Base-by-base conservation (phyloP, 176 grass and related monocot species). In the Carex kokanica region DNA sequence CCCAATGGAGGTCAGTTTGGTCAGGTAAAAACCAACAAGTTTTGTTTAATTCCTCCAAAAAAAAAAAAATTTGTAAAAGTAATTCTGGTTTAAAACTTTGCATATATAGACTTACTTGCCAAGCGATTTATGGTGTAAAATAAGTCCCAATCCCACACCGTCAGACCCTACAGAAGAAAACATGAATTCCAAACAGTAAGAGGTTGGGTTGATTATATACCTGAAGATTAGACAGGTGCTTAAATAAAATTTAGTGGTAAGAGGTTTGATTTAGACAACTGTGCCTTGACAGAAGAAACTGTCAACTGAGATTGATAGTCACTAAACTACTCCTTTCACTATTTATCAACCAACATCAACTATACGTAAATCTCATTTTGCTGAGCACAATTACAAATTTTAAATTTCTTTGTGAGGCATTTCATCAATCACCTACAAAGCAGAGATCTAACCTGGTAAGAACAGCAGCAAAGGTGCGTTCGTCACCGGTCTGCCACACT, bases 71-170 rank as follows among this genome's bases (percentile, higher is more conserved):
- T 34, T 38, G 21, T 51, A 41, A 16, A n/a, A 21, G 9, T 59
- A 58, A 60, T 59, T 23, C 27, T 32, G 3, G 36, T 41, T n/a
- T 53, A 61, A 59, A 27, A 82, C 15, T 15, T 6, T 83, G 70
- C 25, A 79, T 25, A 15, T 58, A 71, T 60, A 21, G 65, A 90
- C 93, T 88, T 85, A 99, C 96, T 88, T 99, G 75, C 96, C 96
- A 84, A 99, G 83, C 18, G 96, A 95, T 81, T 88, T 99, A 89
- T 99, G 96, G 85, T 95, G 96, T 85, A 93, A 65, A 93, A 95
- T 89, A 38, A 99, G 93, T 7, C 91, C 96, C 88, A 89, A 84
- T 81, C 96, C 93, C 16, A 91, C 86, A 47, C 96, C 93, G 85
- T 99, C 96, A 20, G 49, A 79, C 66, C 96, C 96, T 99, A 88